These are phyloP conservation scores for Debaryomyces fabryi DNA, from an alignment of 1,139 yeast species.

Conservation along the genomic window DNA sequence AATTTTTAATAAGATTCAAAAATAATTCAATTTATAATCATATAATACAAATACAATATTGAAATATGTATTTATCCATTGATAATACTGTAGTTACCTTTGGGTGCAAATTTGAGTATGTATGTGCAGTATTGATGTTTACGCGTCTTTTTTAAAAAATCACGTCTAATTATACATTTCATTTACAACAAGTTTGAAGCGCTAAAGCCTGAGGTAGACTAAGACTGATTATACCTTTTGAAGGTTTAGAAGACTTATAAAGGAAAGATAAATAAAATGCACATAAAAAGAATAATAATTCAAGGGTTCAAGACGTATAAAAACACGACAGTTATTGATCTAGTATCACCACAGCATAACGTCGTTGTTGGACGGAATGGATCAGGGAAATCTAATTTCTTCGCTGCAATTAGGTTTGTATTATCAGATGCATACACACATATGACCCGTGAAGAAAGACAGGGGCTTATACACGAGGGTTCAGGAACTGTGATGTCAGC, in stretches of 20 bases:
- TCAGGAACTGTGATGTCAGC: constrained; percentile 93
- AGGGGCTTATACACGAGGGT: constrained; percentile 86
- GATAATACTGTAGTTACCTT: background rate
- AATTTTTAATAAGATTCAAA: background rate
- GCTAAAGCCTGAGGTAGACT: background rate
- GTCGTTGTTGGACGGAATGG: constrained; percentile 96
- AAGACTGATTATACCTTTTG: background rate
- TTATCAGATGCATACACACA: constrained; percentile 88
- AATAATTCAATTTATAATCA: background rate
- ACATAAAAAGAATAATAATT: constrained; percentile 58
- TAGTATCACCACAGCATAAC: constrained; percentile 78
- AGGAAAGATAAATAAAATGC: constrained; percentile 27
- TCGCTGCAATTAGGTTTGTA: constrained; percentile 93
- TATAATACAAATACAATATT: background rate
- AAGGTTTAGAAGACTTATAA: background rate
- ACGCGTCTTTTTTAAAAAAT: constrained; percentile 5
- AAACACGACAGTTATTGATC: constrained; percentile 77
- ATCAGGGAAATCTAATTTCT: constrained; percentile 94
- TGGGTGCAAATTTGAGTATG: constrained; percentile 1
- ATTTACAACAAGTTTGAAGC: constrained; percentile 2
- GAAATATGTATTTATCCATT: background rate
- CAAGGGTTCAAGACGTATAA: constrained; percentile 96
- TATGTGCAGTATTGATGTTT: background rate
- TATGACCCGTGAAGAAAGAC: constrained; percentile 87
- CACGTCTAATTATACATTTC: background rate